phyloP scores from a whole-genome alignment of 257 asterid species.

The Fraxinus anomala region DNA sequence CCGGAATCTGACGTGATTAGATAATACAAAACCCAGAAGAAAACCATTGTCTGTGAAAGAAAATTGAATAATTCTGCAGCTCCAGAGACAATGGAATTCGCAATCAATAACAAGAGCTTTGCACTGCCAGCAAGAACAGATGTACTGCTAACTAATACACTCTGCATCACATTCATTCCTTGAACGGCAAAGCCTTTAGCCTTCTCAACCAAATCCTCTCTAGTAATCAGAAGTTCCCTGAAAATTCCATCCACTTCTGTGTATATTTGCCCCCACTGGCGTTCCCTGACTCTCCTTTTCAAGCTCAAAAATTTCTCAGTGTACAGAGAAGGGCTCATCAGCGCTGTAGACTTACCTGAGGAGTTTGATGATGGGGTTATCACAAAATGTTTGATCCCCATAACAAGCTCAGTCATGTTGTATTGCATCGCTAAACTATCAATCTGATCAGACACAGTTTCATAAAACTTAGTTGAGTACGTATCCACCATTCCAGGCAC shows the following conservation, averaged over 20 bases:
- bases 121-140: conserved; percentile 82
- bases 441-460: conserved; percentile 77
- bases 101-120: conserved; percentile 60
- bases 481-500: conserved; percentile 87
- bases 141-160: conserved; percentile 62
- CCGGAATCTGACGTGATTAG: conserved; percentile 92
- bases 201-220: conserved; percentile 81
- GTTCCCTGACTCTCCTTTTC: conserved; percentile 57
- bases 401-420: conserved; percentile 79
- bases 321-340: conserved; percentile 67
- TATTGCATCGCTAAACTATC: conserved; percentile 82
- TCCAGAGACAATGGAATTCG: conserved; percentile 80
- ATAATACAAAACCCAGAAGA: conserved; percentile 84
- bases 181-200: conserved; percentile 88
- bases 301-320: conserved; percentile 68
- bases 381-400: conserved; percentile 74
- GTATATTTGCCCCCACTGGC: conserved; percentile 79
- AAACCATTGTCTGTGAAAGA: conserved; percentile 78
- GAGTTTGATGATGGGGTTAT: conserved; percentile 46
- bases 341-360: conserved; percentile 49
- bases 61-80: conserved; percentile 84
- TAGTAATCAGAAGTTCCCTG: conserved; percentile 67
- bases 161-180: conserved; percentile 77
- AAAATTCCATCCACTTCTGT: conserved; percentile 63
- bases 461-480: conserved; percentile 70